Evolutionary conservation across 805 yeast genomes (phyloP).

Genomic region (Vanderwaltozyma polyspora): DNA sequence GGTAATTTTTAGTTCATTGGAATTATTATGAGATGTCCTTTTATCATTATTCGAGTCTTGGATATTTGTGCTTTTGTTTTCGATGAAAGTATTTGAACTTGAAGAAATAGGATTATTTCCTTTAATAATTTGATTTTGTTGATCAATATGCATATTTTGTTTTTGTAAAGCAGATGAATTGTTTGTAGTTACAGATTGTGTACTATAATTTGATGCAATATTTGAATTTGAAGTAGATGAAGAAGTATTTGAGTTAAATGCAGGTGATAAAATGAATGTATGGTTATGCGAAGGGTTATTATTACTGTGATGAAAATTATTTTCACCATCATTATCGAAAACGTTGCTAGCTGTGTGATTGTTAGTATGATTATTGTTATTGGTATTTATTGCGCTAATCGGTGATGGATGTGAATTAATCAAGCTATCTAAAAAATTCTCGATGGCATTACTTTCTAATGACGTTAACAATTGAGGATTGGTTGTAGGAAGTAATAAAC

Average conservation of each 20-base stretch:
- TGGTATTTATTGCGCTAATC: neutral
- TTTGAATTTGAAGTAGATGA: too few relatives aligned
- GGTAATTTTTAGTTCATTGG: too few relatives aligned
- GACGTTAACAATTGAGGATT: constrained; percentile 14
- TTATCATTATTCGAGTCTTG: neutral
- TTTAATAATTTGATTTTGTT: too few relatives aligned
- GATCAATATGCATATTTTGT: too few relatives aligned
- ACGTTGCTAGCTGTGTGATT: neutral
- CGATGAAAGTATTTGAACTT: neutral
- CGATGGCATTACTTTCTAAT: constrained; percentile 26
- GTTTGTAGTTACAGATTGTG: neutral
- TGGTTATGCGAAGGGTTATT: neutral
- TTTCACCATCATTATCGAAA: too few relatives aligned
- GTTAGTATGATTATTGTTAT: neutral
- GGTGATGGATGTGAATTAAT: constrained; percentile 5
- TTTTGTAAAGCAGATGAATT: too few relatives aligned
- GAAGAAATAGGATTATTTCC: neutral
- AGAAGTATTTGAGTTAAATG: too few relatives aligned
- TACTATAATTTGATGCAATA: too few relatives aligned
- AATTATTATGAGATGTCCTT: neutral
- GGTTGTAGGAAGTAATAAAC: neutral
- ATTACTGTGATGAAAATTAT: too few relatives aligned
- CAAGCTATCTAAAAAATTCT: constrained; percentile 23
- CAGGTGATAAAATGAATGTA: too few relatives aligned
- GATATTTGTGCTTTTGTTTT: neutral